A percentile compares a stretch with the other conserved stretches of the same genome.
Conservation (phyloP, 1,284 basidiomycete genomes). For the Cryptococcus wingfieldii region DNA sequence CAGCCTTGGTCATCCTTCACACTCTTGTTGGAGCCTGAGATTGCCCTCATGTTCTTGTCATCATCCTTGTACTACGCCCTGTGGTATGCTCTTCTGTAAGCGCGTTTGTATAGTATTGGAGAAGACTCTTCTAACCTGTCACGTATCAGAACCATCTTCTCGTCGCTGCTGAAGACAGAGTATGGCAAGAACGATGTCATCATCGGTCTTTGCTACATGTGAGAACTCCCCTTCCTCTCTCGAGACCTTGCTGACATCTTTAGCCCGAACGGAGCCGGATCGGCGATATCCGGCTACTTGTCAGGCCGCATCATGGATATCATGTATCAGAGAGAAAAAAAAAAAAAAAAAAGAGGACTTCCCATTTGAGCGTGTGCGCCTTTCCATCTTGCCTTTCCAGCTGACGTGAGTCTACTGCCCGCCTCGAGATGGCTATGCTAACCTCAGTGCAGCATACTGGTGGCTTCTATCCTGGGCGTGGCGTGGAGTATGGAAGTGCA, state of each 20-base stretch:
- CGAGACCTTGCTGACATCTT: not conserved
- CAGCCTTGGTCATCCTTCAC: constrained; percentile 29
- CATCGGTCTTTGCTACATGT: constrained; percentile 41
- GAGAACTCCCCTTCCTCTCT: constrained; percentile 1
- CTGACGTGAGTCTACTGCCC: constrained; percentile 17
- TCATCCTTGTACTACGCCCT: constrained; percentile 33
- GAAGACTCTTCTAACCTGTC: not conserved
- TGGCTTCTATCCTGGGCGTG: constrained; percentile 24
- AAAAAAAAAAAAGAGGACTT: too few species aligned
- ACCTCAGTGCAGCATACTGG: constrained; percentile 13
- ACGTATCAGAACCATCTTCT: constrained; percentile 29
- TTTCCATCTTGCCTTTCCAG: constrained; percentile 26
- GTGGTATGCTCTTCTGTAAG: constrained; percentile 37
- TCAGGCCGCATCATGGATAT: constrained; percentile 36
- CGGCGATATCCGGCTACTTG: constrained; percentile 23
- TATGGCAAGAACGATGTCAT: constrained; percentile 32
- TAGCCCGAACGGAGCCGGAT: constrained; percentile 36
- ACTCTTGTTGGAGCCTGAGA: constrained; percentile 33
- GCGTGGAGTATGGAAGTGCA: constrained; percentile 33
- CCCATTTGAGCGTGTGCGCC: constrained; percentile 30
- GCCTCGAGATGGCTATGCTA: not conserved
- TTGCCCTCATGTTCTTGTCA: constrained; percentile 32
- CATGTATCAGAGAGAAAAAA: constrained; percentile 30
- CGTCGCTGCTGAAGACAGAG: constrained; percentile 27
- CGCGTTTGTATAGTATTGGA: not conserved